Evolutionary conservation across 2,329 filamentous ascomycete species (phyloP), one percentile per base, ranked within the genome.

Genomic region (Sclerotinia trifoliorum): DNA sequence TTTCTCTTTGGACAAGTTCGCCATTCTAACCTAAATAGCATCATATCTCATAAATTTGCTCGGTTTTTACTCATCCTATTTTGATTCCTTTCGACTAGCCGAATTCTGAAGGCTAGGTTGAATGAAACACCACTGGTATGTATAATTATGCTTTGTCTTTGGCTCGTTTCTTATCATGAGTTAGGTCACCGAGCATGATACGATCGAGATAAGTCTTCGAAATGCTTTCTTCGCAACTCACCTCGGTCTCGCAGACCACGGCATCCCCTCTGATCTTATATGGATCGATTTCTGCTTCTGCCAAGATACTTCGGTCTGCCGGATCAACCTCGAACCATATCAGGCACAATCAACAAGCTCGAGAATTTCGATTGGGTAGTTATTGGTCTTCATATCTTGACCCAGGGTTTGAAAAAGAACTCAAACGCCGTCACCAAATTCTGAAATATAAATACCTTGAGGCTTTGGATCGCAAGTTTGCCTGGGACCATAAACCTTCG

Each of bases 321-420:
- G 39, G 58, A 11, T 57, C 61, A 29, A 51, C 70, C n/a, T 44
- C 65, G 26, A 71, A 68, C 39, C 67, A 67, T 62, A 49, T 56
- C 60, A 69, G 73, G 52, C 55, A 66, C 60, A 75, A 72, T 24
- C 77, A 80, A 55, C 83, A 84, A 70, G 77, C 73, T 46, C 82
- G 86, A 48, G 74, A 74, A 48, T 84, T 86, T 70, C 82, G 83
- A 69, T 81, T 86, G 69, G 81, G 80, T 64, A 72, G 80, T 24
- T 60, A 10, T 57, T 85, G 83, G 81, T 79, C 81, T 10, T 80
- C 78, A 42, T 80, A 79, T 56, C 71, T 80, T 39, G 80, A 83
- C 70, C 75, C 78, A 19, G 78, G 81, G 24, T 77, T 78, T 26
- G 78, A 80, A 51, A 80, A 78, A 55, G 81, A 85, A 64, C 70